phyloP scores from a whole-genome alignment of 352 stramenopile species.

The Globisporangium radiosum region DNA sequence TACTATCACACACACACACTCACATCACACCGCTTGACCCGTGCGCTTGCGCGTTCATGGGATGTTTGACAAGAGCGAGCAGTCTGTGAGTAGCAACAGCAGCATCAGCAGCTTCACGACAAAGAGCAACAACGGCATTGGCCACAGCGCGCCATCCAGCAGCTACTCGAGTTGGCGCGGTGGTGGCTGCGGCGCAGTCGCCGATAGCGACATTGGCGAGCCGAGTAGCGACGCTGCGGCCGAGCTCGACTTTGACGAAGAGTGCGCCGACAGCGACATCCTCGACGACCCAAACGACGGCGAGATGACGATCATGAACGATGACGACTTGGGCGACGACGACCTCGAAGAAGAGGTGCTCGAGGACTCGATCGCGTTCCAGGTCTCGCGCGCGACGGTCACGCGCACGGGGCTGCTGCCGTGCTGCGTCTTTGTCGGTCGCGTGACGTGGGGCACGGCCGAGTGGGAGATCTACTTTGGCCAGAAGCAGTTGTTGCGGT shows the following conservation, averaged over 20 bases:
- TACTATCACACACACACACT: not conserved
- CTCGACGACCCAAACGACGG: constrained; percentile 37
- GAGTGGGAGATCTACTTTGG: constrained; percentile 85
- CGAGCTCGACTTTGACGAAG: constrained; percentile 24
- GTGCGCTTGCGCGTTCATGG: constrained; percentile 26
- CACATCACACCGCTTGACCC: not conserved
- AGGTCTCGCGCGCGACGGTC: constrained; percentile 64
- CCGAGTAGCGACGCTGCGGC: not conserved
- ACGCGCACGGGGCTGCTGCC: constrained; percentile 61
- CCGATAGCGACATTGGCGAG: constrained; percentile 6
- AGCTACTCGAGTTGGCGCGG: not conserved
- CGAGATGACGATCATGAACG: constrained; percentile 68
- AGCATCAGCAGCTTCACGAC: constrained; percentile 12
- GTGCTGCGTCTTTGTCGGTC: constrained; percentile 78
- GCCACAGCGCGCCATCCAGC: not conserved
- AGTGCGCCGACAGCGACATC: constrained; percentile 42
- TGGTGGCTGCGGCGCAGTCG: constrained; percentile 12
- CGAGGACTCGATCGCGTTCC: constrained; percentile 68
- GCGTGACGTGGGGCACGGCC: constrained; percentile 66
- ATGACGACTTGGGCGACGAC: constrained; percentile 33
- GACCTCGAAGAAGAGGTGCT: constrained; percentile 55
- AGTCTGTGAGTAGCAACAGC: constrained; percentile 6
- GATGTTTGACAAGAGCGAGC: constrained; percentile 30
- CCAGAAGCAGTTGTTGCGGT: constrained; percentile 76
- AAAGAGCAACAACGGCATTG: constrained; percentile 12